These are phyloP conservation scores for Penicillium maclennaniae DNA, from an alignment of 495 filamentous ascomycete genomes.

Conservation along the genomic window DNA sequence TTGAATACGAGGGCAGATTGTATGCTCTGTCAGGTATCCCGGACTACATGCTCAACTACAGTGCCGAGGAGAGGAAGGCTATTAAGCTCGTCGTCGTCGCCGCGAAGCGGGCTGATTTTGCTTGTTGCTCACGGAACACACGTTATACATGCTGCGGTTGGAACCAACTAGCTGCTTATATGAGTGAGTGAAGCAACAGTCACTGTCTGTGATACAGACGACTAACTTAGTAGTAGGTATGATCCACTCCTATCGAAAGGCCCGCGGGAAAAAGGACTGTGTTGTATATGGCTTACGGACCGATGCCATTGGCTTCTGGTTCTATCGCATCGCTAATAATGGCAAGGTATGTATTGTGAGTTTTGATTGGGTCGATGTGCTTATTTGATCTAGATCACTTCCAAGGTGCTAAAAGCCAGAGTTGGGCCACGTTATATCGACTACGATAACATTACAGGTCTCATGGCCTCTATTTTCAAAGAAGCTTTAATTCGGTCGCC, in stretches of 20 bases:
- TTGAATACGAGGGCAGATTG: background rate
- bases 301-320: constrained; percentile 6
- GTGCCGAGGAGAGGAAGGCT: background rate
- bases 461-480: constrained; percentile 1
- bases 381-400: constrained; percentile 1
- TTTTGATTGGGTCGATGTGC: background rate
- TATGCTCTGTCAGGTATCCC: background rate
- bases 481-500: background rate
- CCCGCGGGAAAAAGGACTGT: constrained; percentile 2
- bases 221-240: constrained; percentile 1
- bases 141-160: background rate
- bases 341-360: background rate
- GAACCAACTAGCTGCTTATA: constrained; percentile 1
- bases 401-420: background rate
- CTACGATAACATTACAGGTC: constrained; percentile 1
- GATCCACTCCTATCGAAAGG: constrained; percentile 3
- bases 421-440: background rate
- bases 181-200: background rate
- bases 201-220: too few species aligned
- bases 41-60: constrained; percentile 8
- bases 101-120: constrained; percentile 1
- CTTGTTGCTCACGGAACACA: background rate
- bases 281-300: constrained; percentile 4
- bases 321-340: constrained; percentile 5
- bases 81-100: constrained; percentile 6